Evolutionary conservation across 1,284 basidiomycete species (phyloP).

Genomic region (Fomitiporia mediterranea): DNA sequence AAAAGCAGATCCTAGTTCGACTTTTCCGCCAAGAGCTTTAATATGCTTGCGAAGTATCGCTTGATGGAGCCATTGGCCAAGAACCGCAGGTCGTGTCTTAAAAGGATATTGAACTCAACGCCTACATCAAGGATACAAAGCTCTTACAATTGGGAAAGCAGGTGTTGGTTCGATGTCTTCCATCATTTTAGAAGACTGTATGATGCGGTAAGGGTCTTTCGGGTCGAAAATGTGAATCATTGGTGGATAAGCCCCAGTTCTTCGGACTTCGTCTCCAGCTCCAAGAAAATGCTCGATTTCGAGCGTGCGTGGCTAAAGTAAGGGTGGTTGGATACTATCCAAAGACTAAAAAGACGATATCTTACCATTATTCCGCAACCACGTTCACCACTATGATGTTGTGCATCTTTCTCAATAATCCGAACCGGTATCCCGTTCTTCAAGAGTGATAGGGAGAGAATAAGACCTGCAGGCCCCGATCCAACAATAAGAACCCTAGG

Average conservation of each 20-base stretch:
- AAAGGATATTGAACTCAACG: neutral
- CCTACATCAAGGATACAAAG: neutral
- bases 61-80: conserved; percentile 17
- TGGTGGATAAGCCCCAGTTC: neutral
- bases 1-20: conserved; percentile 19
- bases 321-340: too few species aligned
- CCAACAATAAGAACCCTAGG: too few species aligned
- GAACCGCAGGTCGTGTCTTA: neutral
- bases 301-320: conserved; percentile 16
- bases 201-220: neutral
- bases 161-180: conserved; percentile 9
- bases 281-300: conserved; percentile 19
- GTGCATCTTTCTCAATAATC: conserved; percentile 18
- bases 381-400: conserved; percentile 6
- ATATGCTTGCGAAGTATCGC: conserved; percentile 16
- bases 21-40: conserved; percentile 6
- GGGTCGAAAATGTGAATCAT: conserved; percentile 5
- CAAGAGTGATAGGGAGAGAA: conserved; percentile 14
- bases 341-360: too few species aligned
- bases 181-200: neutral
- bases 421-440: conserved; percentile 16
- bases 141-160: conserved; percentile 13
- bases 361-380: too few species aligned
- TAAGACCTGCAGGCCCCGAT: conserved; percentile 15
- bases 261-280: neutral